Base-by-base conservation (phyloP, 495 filamentous ascomycete genomes). In the Emericellopsis terricola region DNA sequence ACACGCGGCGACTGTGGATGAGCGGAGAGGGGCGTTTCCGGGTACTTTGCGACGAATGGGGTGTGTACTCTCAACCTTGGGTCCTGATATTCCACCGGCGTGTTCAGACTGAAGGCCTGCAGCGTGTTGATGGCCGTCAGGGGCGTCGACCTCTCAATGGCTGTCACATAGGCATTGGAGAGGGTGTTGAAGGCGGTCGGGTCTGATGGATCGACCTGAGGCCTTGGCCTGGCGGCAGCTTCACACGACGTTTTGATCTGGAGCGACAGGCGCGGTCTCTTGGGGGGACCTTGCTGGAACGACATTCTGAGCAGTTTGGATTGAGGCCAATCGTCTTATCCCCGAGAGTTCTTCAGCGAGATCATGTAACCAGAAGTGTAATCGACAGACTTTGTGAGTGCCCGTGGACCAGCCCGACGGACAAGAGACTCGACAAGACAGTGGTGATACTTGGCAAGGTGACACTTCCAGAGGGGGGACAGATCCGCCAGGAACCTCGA, bases 161-260 rank as follows among this genome's bases (percentile, higher is more conserved):
- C 57, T 20, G 67, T 66, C 19, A 78, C 73, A 48, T 84, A 83
- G 37, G 73, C 71, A 50, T 91, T 89, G 20, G 71, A 73, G 42
- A 83, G 76, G 23, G 81, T 91, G 49, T 87, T 91, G 50, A 80
- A 78, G 15, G 73, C 57, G 3, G 81, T 89, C 4, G 81, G 80
- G 6, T 81, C 85, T 19, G 68, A 69, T 13, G 77, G 60, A 27
- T 77, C 64, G 2, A 73, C 49, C 30, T 48, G 46, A 11, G 39
- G 41, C 33, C 51, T 55, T 31, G 51, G 42, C 31, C 52, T 47
- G 28, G 39, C 49, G 8, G 51, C 30, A 17, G 43, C 48, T 31
- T 45, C 41, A 21, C 48, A 47, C 29, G 50, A 40, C 36, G 50
- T 48, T 38, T 52, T 62, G 32, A 83, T 93, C 57, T 91, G 78